phyloP scores from a whole-genome alignment of 441 rosid species.

The Gossypium lobatum region DNA sequence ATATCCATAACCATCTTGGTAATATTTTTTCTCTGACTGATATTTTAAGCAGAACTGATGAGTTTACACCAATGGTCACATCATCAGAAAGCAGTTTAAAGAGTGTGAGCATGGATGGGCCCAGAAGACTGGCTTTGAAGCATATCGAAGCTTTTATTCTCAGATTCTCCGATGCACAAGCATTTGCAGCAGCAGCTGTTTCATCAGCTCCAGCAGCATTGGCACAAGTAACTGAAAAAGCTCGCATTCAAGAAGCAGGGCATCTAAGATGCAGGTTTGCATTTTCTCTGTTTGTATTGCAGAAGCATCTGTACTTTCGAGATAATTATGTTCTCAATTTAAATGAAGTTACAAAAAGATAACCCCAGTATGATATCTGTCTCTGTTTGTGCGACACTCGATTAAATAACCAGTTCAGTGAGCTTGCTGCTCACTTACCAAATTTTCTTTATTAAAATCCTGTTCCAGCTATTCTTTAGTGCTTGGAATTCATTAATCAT shows the following conservation, averaged over 20 bases:
- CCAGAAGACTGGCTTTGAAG: conserved; percentile 80
- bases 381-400: background rate
- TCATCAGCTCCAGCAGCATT: conserved; percentile 77
- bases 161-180: conserved; percentile 60
- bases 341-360: background rate
- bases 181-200: conserved; percentile 64
- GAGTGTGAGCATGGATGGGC: conserved; percentile 70
- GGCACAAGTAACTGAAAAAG: conserved; percentile 81
- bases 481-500: background rate
- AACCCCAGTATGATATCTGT: background rate
- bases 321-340: background rate
- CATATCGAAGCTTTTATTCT: conserved; percentile 64
- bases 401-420: background rate
- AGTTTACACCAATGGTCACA: conserved; percentile 50
- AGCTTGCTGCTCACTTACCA: background rate
- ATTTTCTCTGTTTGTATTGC: conserved; percentile 9
- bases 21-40: background rate
- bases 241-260: conserved; percentile 93
- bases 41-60: conserved; percentile 64
- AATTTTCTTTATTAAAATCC: background rate
- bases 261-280: conserved; percentile 92
- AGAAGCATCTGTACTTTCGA: background rate
- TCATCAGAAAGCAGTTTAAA: conserved; percentile 64
- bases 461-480: background rate
- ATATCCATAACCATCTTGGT: background rate